Evolutionary conservation across 73 alveolate species (phyloP).

Genomic region (Effrenium voratum): DNA sequence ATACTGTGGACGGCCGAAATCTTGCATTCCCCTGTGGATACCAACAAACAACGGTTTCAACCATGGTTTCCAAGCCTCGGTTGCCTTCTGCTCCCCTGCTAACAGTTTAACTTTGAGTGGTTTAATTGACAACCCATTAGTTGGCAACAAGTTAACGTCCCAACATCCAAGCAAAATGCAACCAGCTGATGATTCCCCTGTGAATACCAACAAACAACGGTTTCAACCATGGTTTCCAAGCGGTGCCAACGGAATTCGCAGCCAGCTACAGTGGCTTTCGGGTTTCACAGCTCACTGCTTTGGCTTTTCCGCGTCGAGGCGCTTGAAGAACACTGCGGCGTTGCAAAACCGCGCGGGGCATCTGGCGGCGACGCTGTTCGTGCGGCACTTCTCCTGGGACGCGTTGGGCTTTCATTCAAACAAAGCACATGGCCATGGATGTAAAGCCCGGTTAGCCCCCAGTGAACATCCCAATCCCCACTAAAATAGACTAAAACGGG

Average conservation of each 20-base stretch:
- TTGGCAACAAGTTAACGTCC: too few relatives aligned
- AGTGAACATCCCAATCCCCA: not conserved
- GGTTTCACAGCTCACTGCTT: too few relatives aligned
- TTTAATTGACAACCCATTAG: too few relatives aligned
- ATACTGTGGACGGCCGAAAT: too few relatives aligned
- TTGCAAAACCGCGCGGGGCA: slow-evolving; percentile 8
- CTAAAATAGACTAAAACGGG: not conserved
- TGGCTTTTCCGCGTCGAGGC: not conserved
- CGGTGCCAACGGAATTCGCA: too few relatives aligned
- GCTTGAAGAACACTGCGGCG: slow-evolving; percentile 9
- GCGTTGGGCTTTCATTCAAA: not conserved
- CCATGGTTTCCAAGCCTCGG: too few relatives aligned
- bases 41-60: too few relatives aligned
- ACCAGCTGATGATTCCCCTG: not conserved
- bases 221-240: not conserved
- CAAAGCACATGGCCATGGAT: not conserved
- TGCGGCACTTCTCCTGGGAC: slow-evolving; percentile 15
- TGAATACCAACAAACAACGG: not conserved
- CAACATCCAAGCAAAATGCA: too few relatives aligned
- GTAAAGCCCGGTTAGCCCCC: not conserved
- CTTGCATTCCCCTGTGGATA: too few relatives aligned
- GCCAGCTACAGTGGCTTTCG: too few relatives aligned
- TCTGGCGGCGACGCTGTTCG: slow-evolving; percentile 13
- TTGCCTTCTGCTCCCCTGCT: too few relatives aligned
- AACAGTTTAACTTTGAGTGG: too few relatives aligned